These are phyloP conservation scores for Fusarium coicis DNA, from an alignment of 2,329 filamentous ascomycete genomes.

Conservation along the genomic window DNA sequence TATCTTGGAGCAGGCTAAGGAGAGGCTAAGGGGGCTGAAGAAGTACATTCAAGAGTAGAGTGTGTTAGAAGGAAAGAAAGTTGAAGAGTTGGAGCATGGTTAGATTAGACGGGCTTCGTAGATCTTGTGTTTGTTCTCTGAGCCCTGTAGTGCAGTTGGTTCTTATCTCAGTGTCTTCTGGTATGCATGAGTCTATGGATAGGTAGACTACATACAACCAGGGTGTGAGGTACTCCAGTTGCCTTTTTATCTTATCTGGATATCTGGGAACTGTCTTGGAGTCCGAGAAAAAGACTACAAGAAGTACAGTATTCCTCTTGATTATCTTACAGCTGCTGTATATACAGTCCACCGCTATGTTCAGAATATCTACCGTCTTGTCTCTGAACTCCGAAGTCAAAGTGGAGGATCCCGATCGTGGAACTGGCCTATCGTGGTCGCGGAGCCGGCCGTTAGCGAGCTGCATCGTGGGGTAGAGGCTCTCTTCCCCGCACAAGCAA, in stretches of 20 bases:
- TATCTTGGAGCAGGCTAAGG: conserved; percentile 82
- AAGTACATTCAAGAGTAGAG: conserved; percentile 67
- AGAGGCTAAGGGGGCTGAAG: conserved; percentile 76
- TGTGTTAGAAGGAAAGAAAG: not conserved
- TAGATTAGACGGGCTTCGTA: conserved; percentile 18
- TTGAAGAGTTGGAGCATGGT: not conserved
- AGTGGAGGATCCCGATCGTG: conserved; percentile 47
- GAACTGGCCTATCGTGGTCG: conserved; percentile 34
- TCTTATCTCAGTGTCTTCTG: not conserved
- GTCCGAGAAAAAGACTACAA: not conserved
- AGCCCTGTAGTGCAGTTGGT: not conserved
- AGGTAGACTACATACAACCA: not conserved
- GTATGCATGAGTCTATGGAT: not conserved
- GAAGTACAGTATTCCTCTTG: not conserved
- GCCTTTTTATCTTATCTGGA: not conserved
- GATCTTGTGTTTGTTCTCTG: not conserved
- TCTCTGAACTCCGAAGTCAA: conserved; percentile 31
- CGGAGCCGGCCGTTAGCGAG: conserved; percentile 49
- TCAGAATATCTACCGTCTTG: not conserved
- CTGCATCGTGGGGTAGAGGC: conserved; percentile 38
- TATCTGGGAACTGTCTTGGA: not conserved
- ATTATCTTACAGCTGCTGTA: not conserved
- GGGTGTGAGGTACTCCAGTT: not conserved
- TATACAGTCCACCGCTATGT: not conserved
- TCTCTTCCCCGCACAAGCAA: conserved; percentile 35